Conservation (phyloP, 1,284 basidiomycete genomes). For the Acaromyces ingoldii region DNA sequence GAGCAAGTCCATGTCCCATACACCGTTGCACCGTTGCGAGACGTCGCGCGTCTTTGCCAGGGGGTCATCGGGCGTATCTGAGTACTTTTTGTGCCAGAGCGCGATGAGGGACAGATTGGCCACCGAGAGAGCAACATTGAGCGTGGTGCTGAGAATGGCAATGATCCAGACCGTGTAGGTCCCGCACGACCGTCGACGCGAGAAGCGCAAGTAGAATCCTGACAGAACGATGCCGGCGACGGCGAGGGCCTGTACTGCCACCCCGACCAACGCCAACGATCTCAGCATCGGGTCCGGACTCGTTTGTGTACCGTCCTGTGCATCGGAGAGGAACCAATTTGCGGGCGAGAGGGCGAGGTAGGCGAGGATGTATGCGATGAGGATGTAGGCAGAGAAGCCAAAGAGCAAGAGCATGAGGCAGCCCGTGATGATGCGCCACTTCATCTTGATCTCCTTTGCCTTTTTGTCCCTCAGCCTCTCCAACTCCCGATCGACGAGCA, state of each 20-base stretch:
- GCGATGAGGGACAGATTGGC: conserved; percentile 12
- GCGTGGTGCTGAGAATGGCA: conserved; percentile 9
- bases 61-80: not conserved
- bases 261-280: conserved; percentile 6
- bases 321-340: conserved; percentile 10
- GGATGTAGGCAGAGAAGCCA: conserved; percentile 8
- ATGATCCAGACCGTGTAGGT: conserved; percentile 8
- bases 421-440: conserved; percentile 8
- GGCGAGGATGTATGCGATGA: conserved; percentile 7
- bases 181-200: conserved; percentile 9
- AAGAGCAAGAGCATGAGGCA: conserved; percentile 7
- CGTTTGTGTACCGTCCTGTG: conserved; percentile 4
- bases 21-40: conserved; percentile 9
- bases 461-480: not conserved
- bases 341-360: conserved; percentile 14
- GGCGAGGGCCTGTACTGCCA: not conserved
- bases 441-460: not conserved
- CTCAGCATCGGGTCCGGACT: conserved; percentile 11
- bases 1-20: conserved; percentile 18
- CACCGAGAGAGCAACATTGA: conserved; percentile 6
- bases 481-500: conserved; percentile 12
- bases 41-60: conserved; percentile 14
- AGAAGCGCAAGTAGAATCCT: conserved; percentile 11
- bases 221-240: conserved; percentile 1
- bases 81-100: conserved; percentile 14